Evolutionary conservation across 495 filamentous ascomycete species (phyloP).

Genomic region (Lepidopterella palustris): DNA sequence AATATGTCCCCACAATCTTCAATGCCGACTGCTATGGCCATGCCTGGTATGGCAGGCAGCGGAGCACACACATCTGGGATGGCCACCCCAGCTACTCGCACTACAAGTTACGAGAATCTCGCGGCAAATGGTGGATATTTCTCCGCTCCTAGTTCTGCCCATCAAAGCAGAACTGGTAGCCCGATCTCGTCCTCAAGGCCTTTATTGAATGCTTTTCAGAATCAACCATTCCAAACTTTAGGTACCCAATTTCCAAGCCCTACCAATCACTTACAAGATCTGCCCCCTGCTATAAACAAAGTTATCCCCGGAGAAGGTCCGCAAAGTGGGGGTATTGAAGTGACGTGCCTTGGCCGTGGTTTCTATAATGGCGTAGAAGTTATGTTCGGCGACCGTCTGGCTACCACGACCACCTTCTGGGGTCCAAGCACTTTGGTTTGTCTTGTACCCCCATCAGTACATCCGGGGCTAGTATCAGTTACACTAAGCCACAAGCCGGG

Average conservation of each 20-base stretch:
- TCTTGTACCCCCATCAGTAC: slow-evolving; percentile 59
- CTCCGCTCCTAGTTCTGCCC: slow-evolving; percentile 61
- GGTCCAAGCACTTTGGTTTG: slow-evolving; percentile 78
- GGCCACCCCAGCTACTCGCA: slow-evolving; percentile 52
- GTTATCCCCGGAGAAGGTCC: slow-evolving; percentile 78
- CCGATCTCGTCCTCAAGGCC: slow-evolving; percentile 25
- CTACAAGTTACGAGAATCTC: slow-evolving; percentile 38
- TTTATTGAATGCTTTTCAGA: not conserved
- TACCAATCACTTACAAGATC: not conserved
- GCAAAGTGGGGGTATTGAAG: slow-evolving; percentile 73
- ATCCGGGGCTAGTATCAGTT: slow-evolving; percentile 65
- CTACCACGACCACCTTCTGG: slow-evolving; percentile 77
- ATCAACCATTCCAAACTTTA: not conserved
- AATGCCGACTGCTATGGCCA: not conserved
- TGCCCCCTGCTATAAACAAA: slow-evolving; percentile 61
- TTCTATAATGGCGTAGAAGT: slow-evolving; percentile 78
- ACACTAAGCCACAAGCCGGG: slow-evolving; percentile 59
- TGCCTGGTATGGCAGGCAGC: not conserved
- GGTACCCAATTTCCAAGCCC: not conserved
- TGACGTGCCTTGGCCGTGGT: slow-evolving; percentile 71
- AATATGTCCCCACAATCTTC: not conserved
- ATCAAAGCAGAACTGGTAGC: slow-evolving; percentile 48
- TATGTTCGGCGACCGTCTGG: slow-evolving; percentile 73
- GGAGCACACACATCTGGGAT: not conserved
- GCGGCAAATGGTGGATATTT: slow-evolving; percentile 41